Percentiles rank a stretch among this genome's conserved stretches.
phyloP scores from a whole-genome alignment of 768 basidiomycete genomes.

The Chalciporus sphaerocephalus region DNA sequence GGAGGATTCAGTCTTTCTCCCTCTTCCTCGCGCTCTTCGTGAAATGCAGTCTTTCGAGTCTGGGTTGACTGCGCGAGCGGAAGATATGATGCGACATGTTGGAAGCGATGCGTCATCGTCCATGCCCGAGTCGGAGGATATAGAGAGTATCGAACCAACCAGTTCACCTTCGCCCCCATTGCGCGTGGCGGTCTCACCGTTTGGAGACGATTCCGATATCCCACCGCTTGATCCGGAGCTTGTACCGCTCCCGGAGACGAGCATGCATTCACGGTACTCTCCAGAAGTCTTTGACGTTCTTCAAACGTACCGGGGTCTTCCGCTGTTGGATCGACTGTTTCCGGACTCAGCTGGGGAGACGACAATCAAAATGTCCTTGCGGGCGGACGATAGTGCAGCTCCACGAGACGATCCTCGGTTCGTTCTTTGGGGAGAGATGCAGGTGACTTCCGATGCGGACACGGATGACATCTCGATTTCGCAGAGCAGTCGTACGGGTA shows the following conservation, averaged over 20 bases:
- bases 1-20: constrained; percentile 39
- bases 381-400: constrained; percentile 60
- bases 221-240: constrained; percentile 25
- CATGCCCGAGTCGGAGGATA: neutral
- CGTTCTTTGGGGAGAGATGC: constrained; percentile 79
- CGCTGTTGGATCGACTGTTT: constrained; percentile 62
- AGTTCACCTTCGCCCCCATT: constrained; percentile 18
- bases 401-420: constrained; percentile 88
- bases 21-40: constrained; percentile 55
- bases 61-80: constrained; percentile 67
- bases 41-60: constrained; percentile 90
- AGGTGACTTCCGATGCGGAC: constrained; percentile 27
- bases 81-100: constrained; percentile 24
- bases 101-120: constrained; percentile 11
- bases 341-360: constrained; percentile 54
- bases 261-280: constrained; percentile 59
- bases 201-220: constrained; percentile 29
- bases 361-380: constrained; percentile 69
- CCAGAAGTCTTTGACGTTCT: constrained; percentile 77
- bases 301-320: constrained; percentile 75
- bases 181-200: constrained; percentile 24
- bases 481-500: constrained; percentile 35
- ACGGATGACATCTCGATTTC: constrained; percentile 39
- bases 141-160: neutral
- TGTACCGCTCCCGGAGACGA: constrained; percentile 43